phyloP scores from a whole-genome alignment of 805 yeast genomes.

The Lachancea lanzarotensis region DNA sequence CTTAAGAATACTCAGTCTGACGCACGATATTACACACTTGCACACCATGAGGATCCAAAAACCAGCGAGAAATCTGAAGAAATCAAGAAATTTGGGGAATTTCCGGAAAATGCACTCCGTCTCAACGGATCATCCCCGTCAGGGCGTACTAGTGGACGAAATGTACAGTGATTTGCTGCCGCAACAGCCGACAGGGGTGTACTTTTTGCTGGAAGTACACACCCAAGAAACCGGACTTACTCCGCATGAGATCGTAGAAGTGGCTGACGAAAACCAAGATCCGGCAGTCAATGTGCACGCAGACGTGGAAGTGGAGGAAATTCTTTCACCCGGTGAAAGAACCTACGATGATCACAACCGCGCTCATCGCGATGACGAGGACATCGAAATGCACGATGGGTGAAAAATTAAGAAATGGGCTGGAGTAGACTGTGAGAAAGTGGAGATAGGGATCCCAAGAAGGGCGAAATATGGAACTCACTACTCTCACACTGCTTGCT shows the following conservation, averaged over 20 bases:
- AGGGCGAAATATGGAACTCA: too few species aligned
- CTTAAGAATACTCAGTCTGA: neutral
- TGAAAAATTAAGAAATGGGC: too few species aligned
- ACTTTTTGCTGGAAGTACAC: constrained; percentile 7
- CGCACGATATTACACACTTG: neutral
- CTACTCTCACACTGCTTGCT: too few species aligned
- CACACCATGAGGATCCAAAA: constrained; percentile 5
- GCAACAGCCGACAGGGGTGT: constrained; percentile 7
- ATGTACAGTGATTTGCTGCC: constrained; percentile 6
- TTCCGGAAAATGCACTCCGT: constrained; percentile 3
- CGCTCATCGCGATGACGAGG: constrained; percentile 1
- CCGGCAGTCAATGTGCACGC: neutral
- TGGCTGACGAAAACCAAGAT: constrained; percentile 2
- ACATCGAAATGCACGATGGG: constrained; percentile 1
- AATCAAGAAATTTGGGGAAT: neutral
- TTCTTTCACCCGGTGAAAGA: neutral
- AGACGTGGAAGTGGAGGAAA: constrained; percentile 7
- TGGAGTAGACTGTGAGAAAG: too few species aligned
- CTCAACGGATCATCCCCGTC: constrained; percentile 5
- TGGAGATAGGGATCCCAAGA: too few species aligned
- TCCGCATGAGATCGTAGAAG: constrained; percentile 7
- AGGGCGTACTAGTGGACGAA: constrained; percentile 8
- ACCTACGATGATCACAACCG: neutral
- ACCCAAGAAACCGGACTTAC: constrained; percentile 4
- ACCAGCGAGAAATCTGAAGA: constrained; percentile 1